These are phyloP conservation scores for Monilinia vaccinii-corymbosi DNA, from an alignment of 2,329 filamentous ascomycete species.

Conservation along the genomic window DNA sequence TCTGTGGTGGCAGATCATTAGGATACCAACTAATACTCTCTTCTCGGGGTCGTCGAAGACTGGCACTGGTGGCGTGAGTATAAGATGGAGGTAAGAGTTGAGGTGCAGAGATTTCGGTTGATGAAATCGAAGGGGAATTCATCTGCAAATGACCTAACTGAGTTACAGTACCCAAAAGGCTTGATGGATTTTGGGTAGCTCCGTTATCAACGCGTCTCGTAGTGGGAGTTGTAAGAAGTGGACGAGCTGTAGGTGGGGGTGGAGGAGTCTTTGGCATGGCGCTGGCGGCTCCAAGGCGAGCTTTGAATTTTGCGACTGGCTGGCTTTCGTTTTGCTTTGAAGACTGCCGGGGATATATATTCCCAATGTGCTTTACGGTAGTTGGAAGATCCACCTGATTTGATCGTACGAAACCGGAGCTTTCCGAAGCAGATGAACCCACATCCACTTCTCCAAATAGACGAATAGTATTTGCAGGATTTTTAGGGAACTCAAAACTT, in stretches of 20 bases:
- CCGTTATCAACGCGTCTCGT: constrained; percentile 8
- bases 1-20: constrained; percentile 33
- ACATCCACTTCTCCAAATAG: constrained; percentile 29
- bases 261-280: constrained; percentile 8
- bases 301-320: background rate
- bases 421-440: constrained; percentile 24
- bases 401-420: constrained; percentile 26
- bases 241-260: constrained; percentile 14
- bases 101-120: constrained; percentile 1
- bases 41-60: constrained; percentile 27
- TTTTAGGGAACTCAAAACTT: constrained; percentile 14
- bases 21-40: constrained; percentile 22
- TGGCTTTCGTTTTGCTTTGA: constrained; percentile 8
- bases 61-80: constrained; percentile 14
- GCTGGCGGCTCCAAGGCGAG: background rate
- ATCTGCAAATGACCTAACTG: constrained; percentile 28
- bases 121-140: constrained; percentile 25
- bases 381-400: constrained; percentile 25
- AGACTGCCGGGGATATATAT: background rate
- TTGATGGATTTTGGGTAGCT: constrained; percentile 17
- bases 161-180: constrained; percentile 28
- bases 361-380: constrained; percentile 11
- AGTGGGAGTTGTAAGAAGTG: background rate
- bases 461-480: constrained; percentile 14
- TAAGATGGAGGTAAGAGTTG: constrained; percentile 11